Conservation (phyloP, 1,139 yeast genomes). For the Yamadazyma dendronema region DNA sequence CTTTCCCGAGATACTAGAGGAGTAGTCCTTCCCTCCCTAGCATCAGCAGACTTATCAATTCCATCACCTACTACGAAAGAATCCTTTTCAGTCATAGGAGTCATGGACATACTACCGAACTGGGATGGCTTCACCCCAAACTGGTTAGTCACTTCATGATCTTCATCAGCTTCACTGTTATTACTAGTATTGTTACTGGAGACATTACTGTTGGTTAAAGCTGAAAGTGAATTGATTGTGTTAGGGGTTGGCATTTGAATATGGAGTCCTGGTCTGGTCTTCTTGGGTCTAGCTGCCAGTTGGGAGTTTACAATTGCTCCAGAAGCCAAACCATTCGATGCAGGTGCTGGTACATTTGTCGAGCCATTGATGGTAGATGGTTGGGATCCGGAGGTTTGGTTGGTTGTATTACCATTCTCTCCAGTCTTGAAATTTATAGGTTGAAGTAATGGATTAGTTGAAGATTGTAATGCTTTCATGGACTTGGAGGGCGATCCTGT, state of each 20-base stretch:
- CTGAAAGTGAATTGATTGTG: slow-evolving; percentile 32
- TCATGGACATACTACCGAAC: slow-evolving; percentile 60
- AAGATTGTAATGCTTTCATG: slow-evolving; percentile 53
- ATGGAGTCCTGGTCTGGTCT: slow-evolving; percentile 36
- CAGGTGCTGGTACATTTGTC: too few relatives aligned
- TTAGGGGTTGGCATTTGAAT: slow-evolving; percentile 53
- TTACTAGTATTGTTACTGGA: not conserved
- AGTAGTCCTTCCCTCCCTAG: slow-evolving; percentile 15
- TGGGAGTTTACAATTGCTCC: too few relatives aligned
- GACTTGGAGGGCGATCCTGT: slow-evolving; percentile 47
- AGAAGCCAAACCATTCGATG: too few relatives aligned
- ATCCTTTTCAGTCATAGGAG: slow-evolving; percentile 69
- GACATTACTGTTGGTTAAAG: slow-evolving; percentile 24
- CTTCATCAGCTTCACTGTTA: slow-evolving; percentile 20
- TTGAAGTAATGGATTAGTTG: slow-evolving; percentile 51
- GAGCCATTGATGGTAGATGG: slow-evolving; percentile 2
- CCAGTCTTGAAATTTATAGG: slow-evolving; percentile 52
- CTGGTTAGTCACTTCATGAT: slow-evolving; percentile 51
- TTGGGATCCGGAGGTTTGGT: too few relatives aligned
- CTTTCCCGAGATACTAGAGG: slow-evolving; percentile 17
- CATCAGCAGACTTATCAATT: too few relatives aligned
- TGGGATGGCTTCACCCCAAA: slow-evolving; percentile 61
- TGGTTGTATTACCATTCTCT: too few relatives aligned
- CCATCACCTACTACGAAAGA: slow-evolving; percentile 13
- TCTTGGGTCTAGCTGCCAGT: too few relatives aligned